Evolutionary conservation across 306 rosid genomes (phyloP), one percentile per base, ranked within the genome.

Genomic region (Malus asiatica): DNA sequence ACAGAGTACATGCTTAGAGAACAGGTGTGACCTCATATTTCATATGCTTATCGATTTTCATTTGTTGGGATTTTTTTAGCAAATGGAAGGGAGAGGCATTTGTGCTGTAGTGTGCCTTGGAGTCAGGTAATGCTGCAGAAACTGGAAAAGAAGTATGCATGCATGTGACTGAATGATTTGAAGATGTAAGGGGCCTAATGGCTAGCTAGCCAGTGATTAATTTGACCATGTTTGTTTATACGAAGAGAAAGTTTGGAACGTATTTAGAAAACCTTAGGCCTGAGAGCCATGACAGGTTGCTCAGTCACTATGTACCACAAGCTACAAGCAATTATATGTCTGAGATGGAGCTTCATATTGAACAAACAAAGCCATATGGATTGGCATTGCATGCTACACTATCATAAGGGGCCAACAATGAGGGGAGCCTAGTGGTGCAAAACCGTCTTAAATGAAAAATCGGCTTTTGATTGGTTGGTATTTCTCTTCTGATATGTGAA

Each of bases 1-100:
- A 81, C 88, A 83, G 65, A 73, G 67, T 40, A 46, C 79, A 52
- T 72, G 79, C 40, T 72, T 57, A 68, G 23, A 29, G 23, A 57
- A 48, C 51, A 70, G 67, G 79, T 70, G 44, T 74, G 77, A 66
- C 74, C 58, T 76, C 52, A 70, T 75, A 72, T 9, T 60, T 66
- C 48, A 53, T 25, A 4, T 62, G 74, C 76, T 55, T 67, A 10
- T 33, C 48, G 4, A 18, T 42, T 15, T 14, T 51, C 55, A 51
- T 51, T 51, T 75, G 63, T 74, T 76, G 46, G 60, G 51, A 71
- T 16, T 51, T 51, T 60, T 32, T 45, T 40, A 20, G 75, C 72
- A 67, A 45, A 46, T 75, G 70, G 25, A 15, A 42, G 30, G 35
- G 45, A 64, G 64, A 12, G 61, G 38, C 33, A 5, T 8, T 64